Conservation (phyloP, 805 yeast species). For the Tetrapisispora namnaoensis region DNA sequence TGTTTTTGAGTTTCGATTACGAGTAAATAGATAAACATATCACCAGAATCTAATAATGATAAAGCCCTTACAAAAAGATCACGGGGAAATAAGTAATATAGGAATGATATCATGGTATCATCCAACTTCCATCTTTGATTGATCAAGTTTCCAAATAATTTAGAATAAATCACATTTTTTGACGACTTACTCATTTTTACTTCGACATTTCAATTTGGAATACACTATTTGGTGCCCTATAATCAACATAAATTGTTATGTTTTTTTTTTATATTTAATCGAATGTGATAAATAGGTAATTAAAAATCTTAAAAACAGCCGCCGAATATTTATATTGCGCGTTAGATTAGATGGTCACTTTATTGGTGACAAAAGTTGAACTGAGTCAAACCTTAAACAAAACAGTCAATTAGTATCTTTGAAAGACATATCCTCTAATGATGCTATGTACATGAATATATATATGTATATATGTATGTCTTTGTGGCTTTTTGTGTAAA, state of each 20-base stretch:
- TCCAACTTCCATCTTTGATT: slow-evolving; percentile 18
- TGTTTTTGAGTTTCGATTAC: slow-evolving; percentile 3
- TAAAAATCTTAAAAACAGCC: neutral
- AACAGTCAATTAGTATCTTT: neutral
- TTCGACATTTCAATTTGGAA: neutral
- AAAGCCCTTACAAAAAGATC: slow-evolving; percentile 27
- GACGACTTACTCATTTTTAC: neutral
- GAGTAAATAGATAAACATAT: slow-evolving; percentile 26
- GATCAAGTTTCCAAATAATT: slow-evolving; percentile 15
- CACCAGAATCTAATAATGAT: slow-evolving; percentile 26
- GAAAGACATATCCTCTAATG: neutral
- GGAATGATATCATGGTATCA: slow-evolving; percentile 23
- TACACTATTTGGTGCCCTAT: neutral
- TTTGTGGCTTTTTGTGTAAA: neutral
- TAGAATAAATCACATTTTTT: slow-evolving; percentile 14
- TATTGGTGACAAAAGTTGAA: neutral
- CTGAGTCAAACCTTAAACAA: neutral
- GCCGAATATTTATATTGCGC: neutral
- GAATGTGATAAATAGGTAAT: neutral
- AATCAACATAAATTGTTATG: too few relatives aligned
- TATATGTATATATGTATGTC: neutral
- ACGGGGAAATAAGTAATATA: slow-evolving; percentile 25
- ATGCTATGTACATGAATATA: neutral
- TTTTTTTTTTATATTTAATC: too few relatives aligned
- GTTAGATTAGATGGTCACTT: neutral